Conservation (phyloP, 108 stramenopile genomes). For the Cyclotella baltica region DNA sequence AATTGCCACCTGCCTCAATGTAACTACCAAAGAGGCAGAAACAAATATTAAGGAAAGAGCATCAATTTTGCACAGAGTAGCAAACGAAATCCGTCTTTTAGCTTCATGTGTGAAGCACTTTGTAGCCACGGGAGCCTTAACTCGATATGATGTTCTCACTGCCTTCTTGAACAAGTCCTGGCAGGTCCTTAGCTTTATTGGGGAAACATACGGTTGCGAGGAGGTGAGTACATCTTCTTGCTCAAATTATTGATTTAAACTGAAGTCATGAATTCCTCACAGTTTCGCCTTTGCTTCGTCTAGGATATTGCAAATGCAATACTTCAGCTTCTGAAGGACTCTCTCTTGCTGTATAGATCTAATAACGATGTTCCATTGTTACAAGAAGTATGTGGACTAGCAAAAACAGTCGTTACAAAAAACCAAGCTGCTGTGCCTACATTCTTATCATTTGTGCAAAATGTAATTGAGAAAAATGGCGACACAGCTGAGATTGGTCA, state of each 20-base stretch:
- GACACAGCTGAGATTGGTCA: conserved; percentile 4
- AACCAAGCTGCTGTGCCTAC: conserved; percentile 13
- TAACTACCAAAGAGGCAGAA: conserved; percentile 49
- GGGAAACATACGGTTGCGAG: conserved; percentile 32
- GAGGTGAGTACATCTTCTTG: conserved; percentile 45
- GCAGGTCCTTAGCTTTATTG: conserved; percentile 52
- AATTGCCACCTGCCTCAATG: conserved; percentile 53
- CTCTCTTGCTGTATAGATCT: conserved; percentile 23
- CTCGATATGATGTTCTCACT: conserved; percentile 26
- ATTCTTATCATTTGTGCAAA: conserved; percentile 33
- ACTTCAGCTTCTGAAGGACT: conserved; percentile 21
- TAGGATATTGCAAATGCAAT: conserved; percentile 30
- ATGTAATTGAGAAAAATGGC: conserved; percentile 24
- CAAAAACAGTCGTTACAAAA: conserved; percentile 19
- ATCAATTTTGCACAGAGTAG: conserved; percentile 48
- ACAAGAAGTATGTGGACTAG: conserved; percentile 15
- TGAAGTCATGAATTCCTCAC: background rate
- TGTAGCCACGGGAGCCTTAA: conserved; percentile 25
- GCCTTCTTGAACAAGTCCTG: conserved; percentile 52
- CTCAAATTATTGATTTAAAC: background rate
- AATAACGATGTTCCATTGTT: conserved; percentile 22
- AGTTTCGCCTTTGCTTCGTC: background rate
- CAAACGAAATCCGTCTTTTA: conserved; percentile 62
- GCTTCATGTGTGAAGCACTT: conserved; percentile 51
- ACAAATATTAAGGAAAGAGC: conserved; percentile 1